Conservation (phyloP, 2,329 filamentous ascomycete species). For the Exutisphaerella laricina region DNA sequence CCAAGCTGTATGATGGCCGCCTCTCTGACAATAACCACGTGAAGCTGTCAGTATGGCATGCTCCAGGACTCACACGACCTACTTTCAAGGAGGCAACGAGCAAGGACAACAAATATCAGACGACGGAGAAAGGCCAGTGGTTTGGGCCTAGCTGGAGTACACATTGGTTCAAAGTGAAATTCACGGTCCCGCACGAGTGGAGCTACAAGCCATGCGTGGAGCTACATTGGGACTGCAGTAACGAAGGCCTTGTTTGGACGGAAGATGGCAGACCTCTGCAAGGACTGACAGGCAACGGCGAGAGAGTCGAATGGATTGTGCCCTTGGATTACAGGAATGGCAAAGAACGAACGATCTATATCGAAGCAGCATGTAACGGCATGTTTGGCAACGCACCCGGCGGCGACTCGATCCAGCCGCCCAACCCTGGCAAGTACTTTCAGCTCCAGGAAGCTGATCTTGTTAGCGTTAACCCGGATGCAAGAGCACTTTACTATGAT, state of each 20-base stretch:
- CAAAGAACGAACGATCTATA: conserved; percentile 81
- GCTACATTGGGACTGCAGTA: conserved; percentile 92
- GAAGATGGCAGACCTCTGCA: conserved; percentile 85
- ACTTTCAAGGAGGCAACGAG: conserved; percentile 76
- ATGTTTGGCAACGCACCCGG: conserved; percentile 94
- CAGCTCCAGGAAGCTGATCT: conserved; percentile 73
- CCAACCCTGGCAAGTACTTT: conserved; percentile 77
- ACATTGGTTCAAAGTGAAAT: conserved; percentile 86
- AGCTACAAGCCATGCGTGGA: conserved; percentile 76
- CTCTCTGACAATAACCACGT: conserved; percentile 68
- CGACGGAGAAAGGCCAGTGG: conserved; percentile 66
- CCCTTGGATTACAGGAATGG: conserved; percentile 77
- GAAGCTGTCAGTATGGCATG: conserved; percentile 62
- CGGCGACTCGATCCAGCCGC: conserved; percentile 82
- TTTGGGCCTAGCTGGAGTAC: conserved; percentile 97
- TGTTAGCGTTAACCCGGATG: conserved; percentile 80
- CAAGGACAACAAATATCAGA: conserved; percentile 61
- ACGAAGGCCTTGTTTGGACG: conserved; percentile 91
- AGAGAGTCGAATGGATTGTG: conserved; percentile 86
- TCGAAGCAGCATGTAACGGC: conserved; percentile 97
- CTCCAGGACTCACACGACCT: conserved; percentile 71
- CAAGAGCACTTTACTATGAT: conserved; percentile 77
- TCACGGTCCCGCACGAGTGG: conserved; percentile 71
- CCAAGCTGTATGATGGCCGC: conserved; percentile 67
- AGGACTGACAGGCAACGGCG: conserved; percentile 82